These are phyloP conservation scores for Botrytis galanthina DNA, from an alignment of 2,329 filamentous ascomycete genomes.

Conservation along the genomic window DNA sequence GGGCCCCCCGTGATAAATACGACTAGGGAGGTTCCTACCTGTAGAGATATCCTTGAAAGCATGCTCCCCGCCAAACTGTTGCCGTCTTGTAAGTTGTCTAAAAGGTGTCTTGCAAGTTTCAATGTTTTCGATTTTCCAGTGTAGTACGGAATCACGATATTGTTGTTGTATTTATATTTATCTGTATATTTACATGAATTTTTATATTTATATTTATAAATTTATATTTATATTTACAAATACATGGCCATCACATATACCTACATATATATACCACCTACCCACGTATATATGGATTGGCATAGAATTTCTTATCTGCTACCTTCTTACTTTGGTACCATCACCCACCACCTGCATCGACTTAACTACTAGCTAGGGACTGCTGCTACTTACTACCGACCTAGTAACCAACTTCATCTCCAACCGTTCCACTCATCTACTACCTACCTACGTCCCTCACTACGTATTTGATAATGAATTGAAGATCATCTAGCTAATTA, in stretches of 20 bases:
- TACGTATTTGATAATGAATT: background rate
- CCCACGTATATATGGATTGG: background rate
- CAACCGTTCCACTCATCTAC: background rate
- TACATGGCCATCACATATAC: background rate
- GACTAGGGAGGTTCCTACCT: background rate
- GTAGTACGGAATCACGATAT: background rate
- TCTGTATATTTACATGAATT: too few relatives aligned
- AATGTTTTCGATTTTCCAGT: background rate
- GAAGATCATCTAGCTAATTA: background rate
- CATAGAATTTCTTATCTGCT: background rate
- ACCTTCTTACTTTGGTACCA: background rate
- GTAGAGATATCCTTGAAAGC: background rate
- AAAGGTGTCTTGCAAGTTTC: background rate
- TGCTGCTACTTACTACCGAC: background rate
- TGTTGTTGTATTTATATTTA: too few relatives aligned
- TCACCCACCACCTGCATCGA: background rate
- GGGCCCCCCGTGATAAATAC: background rate
- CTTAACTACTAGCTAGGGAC: background rate
- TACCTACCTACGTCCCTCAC: background rate
- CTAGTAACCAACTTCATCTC: background rate
- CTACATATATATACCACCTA: background rate
- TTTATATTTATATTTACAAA: background rate
- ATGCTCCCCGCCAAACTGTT: background rate
- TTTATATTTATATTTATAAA: background rate
- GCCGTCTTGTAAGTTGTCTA: background rate